Evolutionary conservation across 306 rosid genomes (phyloP).

Genomic region (Aeschynomene evenia): DNA sequence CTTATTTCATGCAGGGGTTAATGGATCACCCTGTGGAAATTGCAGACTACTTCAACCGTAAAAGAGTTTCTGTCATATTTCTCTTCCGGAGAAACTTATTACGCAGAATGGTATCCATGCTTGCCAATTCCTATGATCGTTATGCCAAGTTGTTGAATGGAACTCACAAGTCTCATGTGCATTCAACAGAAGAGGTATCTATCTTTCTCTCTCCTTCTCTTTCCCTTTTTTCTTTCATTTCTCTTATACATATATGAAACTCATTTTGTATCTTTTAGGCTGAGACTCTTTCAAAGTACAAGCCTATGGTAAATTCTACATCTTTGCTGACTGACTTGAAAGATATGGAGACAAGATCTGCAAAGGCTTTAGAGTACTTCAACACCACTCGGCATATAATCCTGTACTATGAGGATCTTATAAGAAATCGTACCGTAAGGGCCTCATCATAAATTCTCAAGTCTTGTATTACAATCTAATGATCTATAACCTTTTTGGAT

Average conservation of each 20-base stretch:
- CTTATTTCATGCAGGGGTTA: conserved; percentile 61
- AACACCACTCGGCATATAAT: conserved; percentile 70
- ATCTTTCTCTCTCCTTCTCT: conserved; percentile 23
- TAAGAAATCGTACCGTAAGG: conserved; percentile 63
- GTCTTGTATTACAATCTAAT: neutral
- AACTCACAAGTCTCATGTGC: conserved; percentile 93
- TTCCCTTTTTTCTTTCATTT: neutral
- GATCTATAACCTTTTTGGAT: neutral
- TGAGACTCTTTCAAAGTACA: conserved; percentile 68
- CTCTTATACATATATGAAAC: conserved; percentile 16
- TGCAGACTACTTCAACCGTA: conserved; percentile 69
- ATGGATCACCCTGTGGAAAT: conserved; percentile 78
- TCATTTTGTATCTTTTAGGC: conserved; percentile 51
- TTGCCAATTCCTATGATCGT: conserved; percentile 87
- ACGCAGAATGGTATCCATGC: conserved; percentile 72
- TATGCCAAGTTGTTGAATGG: conserved; percentile 85
- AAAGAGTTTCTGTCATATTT: conserved; percentile 74
- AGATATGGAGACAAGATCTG: conserved; percentile 61
- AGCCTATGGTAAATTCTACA: conserved; percentile 64
- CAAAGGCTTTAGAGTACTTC: conserved; percentile 61
- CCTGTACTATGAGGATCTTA: conserved; percentile 79
- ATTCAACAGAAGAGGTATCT: conserved; percentile 72
- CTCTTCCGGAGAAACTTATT: conserved; percentile 78
- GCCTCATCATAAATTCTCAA: conserved; percentile 7
- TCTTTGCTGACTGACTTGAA: conserved; percentile 57